Evolutionary conservation across 139 green algal genomes (phyloP).

Genomic region (Volvox africanus): DNA sequence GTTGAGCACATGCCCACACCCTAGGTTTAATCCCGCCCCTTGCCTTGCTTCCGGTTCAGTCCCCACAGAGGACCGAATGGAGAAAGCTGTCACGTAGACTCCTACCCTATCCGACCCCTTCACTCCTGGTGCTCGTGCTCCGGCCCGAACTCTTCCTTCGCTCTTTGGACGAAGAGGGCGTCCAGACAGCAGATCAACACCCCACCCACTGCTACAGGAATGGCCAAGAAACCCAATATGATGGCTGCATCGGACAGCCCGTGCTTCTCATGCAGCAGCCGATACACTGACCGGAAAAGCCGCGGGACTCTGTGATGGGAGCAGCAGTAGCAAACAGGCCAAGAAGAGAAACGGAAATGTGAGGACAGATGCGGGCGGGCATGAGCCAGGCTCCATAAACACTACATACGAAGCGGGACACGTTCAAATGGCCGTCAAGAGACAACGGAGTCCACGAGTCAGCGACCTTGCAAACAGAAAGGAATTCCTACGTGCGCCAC

Average conservation of each 20-base stretch:
- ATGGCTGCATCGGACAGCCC: conserved; percentile 53
- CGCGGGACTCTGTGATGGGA: conserved; percentile 48
- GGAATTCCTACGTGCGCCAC: too few species aligned
- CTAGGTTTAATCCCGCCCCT: too few species aligned
- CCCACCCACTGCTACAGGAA: conserved; percentile 47
- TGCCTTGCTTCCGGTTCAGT: too few species aligned
- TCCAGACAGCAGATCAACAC: conserved; percentile 60
- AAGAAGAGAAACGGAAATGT: neutral
- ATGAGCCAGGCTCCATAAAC: too few species aligned
- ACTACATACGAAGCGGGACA: too few species aligned
- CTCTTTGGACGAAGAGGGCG: conserved; percentile 48
- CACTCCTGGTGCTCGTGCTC: conserved; percentile 59
- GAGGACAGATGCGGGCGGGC: neutral
- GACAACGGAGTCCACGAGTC: too few species aligned
- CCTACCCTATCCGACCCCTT: neutral
- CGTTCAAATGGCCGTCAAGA: too few species aligned
- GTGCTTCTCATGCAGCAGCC: conserved; percentile 40
- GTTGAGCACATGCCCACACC: too few species aligned
- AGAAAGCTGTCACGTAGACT: neutral
- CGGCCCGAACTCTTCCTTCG: conserved; percentile 31
- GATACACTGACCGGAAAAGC: conserved; percentile 37
- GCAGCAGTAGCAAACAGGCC: neutral
- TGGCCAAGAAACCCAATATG: conserved; percentile 48
- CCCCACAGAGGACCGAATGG: too few species aligned
- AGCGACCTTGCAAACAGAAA: too few species aligned